Conservation (phyloP, 139 green algal species). For the Limnomonas spitsbergensis region DNA sequence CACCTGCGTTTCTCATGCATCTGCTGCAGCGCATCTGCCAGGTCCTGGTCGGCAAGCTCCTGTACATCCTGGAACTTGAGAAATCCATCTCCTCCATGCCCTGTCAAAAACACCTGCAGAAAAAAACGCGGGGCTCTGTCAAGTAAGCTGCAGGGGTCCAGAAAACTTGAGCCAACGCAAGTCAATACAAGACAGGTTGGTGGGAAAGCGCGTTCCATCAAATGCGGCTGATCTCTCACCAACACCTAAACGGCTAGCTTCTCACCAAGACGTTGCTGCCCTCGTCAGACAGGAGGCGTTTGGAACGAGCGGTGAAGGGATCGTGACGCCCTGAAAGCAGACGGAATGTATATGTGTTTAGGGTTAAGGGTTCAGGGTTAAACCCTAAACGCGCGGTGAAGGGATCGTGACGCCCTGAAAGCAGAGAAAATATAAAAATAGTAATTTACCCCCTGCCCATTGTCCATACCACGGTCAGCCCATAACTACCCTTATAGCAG, state of each 20-base stretch:
- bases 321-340: constrained; percentile 54
- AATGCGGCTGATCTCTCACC: too few species aligned
- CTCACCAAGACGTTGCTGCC: constrained; percentile 81
- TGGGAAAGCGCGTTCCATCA: too few species aligned
- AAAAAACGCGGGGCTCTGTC: background rate
- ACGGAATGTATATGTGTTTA: too few species aligned
- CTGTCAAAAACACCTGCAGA: constrained; percentile 71
- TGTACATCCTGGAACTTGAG: constrained; percentile 90
- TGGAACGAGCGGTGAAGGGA: constrained; percentile 58
- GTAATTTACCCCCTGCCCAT: too few species aligned
- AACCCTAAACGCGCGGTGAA: constrained; percentile 58
- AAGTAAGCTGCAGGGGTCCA: background rate
- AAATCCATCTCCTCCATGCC: constrained; percentile 90
- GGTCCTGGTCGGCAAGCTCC: constrained; percentile 36
- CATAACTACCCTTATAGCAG: too few species aligned
- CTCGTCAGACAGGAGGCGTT: constrained; percentile 71
- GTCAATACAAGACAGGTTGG: too few species aligned
- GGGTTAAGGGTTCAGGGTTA: too few species aligned
- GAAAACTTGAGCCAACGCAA: background rate
- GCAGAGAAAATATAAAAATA: too few species aligned
- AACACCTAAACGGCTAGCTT: too few species aligned
- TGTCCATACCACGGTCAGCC: too few species aligned
- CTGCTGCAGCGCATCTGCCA: constrained; percentile 50
- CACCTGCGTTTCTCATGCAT: constrained; percentile 9
- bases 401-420: constrained; percentile 57